Percentiles rank a stretch among this genome's conserved stretches.
These are phyloP conservation scores for Xylariaceae sp. DNA, from an alignment of 2,329 filamentous ascomycete species.

Conservation along the genomic window DNA sequence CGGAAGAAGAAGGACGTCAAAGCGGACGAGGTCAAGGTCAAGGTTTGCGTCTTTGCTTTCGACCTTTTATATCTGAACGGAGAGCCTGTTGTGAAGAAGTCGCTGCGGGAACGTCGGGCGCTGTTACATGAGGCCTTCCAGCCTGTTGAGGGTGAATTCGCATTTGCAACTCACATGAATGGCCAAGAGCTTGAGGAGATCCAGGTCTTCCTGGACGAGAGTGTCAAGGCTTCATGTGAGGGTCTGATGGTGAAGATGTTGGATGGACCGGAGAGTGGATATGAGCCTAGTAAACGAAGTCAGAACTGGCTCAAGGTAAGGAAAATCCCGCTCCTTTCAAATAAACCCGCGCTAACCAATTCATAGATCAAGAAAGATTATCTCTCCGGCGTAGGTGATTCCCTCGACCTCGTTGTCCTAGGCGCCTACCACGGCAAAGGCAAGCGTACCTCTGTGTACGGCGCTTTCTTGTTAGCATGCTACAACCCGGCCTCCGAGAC, in stretches of 20 bases:
- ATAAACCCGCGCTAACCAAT: slow-evolving; percentile 21
- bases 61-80: slow-evolving; percentile 92
- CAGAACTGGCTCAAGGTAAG: slow-evolving; percentile 94
- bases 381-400: slow-evolving; percentile 87
- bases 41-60: slow-evolving; percentile 96
- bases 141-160: slow-evolving; percentile 81
- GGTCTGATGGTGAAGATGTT: slow-evolving; percentile 99
- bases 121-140: slow-evolving; percentile 68
- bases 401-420: slow-evolving; percentile 89
- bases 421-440: slow-evolving; percentile 92
- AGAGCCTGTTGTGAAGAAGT: slow-evolving; percentile 79
- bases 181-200: slow-evolving; percentile 90
- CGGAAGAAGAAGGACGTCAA: slow-evolving; percentile 97
- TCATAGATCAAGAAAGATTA: slow-evolving; percentile 93
- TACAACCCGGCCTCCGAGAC: slow-evolving; percentile 75
- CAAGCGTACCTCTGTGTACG: slow-evolving; percentile 93
- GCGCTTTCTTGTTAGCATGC: slow-evolving; percentile 90
- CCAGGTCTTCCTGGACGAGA: slow-evolving; percentile 85
- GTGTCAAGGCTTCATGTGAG: slow-evolving; percentile 92
- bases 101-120: slow-evolving; percentile 76
- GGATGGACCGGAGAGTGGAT: slow-evolving; percentile 85
- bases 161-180: slow-evolving; percentile 81
- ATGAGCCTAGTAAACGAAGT: slow-evolving; percentile 92
- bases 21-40: slow-evolving; percentile 88
- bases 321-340: not conserved